Evolutionary conservation across 257 asterid genomes (phyloP).

Genomic region (Solanum ossicruentum): DNA sequence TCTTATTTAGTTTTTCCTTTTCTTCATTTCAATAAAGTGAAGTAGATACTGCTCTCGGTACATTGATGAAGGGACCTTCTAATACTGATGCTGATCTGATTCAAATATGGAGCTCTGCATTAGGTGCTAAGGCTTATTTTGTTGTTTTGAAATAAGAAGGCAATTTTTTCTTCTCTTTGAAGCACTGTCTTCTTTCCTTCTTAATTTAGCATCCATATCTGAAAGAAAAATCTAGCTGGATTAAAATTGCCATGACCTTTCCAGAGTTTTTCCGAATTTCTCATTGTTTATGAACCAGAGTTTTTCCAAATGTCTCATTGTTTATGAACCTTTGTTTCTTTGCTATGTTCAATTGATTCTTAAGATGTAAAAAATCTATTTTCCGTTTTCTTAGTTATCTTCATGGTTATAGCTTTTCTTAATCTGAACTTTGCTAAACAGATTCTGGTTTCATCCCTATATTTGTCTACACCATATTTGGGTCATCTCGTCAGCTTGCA

Average conservation of each 20-base stretch:
- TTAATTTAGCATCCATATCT: not conserved
- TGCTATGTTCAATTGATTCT: not conserved
- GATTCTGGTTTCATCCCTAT: slow-evolving; percentile 98
- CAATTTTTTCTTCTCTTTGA: not conserved
- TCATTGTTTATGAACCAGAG: not conserved
- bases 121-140: not conserved
- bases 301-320: not conserved
- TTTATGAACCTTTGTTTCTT: not conserved
- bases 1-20: not conserved
- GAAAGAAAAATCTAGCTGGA: not conserved
- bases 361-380: not conserved
- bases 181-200: not conserved
- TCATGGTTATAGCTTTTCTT: not conserved
- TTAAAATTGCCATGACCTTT: not conserved
- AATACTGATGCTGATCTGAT: not conserved
- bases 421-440: slow-evolving; percentile 20
- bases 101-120: not conserved
- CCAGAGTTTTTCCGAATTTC: not conserved
- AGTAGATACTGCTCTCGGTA: not conserved
- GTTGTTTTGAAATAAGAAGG: not conserved
- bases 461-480: slow-evolving; percentile 82
- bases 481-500: slow-evolving; percentile 99
- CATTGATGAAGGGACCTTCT: not conserved
- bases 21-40: not conserved
- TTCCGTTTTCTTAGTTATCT: not conserved